Base-by-base conservation (phyloP, 495 filamentous ascomycete genomes). In the Penicillium silybi region DNA sequence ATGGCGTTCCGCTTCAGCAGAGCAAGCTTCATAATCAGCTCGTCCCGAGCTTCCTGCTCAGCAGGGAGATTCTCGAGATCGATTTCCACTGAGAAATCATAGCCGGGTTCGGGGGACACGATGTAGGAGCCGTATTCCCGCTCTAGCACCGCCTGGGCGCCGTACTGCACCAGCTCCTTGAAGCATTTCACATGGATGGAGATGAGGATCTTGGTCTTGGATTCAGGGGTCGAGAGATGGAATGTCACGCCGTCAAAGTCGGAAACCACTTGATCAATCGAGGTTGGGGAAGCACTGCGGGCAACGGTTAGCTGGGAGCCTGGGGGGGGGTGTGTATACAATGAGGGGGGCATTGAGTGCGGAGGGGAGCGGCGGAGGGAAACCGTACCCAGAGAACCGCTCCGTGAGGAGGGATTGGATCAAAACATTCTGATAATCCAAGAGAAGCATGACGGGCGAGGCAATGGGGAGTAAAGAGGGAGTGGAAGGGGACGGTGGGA, bases 181-280 rank as follows among this genome's bases (percentile, higher is more conserved):
- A 86, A 99, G 76, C 93, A 99, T 74, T 92, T 89, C 53, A 99
- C 85, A 59, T 88, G 79, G 61, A 99, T 88, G 19, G 92, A 97
- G 35, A 99, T 83, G 41, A 93, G 79, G 61, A 97, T 96, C 72
- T 91, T 88, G 37, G 89, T 83, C 78, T 95, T 97, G 48, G 84
- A 76, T 63, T 96, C 89, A 26, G 91, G 95, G 7, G 93, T 99
- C 23, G 91, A 97, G 55, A 99, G 85, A 70, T 99, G 93, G 73
- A 97, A 99, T 52, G 86, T 93, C 47, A 96, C 92, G 58, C 90
- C 90, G 68, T 99, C 93, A 67, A 99, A 99, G 68, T 99, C 93
- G 59, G 92, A 97, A 40, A 93, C 92, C 49, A 95, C 86, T 75
- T 99, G 93, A 73, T 97, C 95, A 72, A 99, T 92, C 63, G 86